These are phyloP conservation scores for Hippophae tibetana DNA, from an alignment of 306 rosid genomes.

Conservation along the genomic window DNA sequence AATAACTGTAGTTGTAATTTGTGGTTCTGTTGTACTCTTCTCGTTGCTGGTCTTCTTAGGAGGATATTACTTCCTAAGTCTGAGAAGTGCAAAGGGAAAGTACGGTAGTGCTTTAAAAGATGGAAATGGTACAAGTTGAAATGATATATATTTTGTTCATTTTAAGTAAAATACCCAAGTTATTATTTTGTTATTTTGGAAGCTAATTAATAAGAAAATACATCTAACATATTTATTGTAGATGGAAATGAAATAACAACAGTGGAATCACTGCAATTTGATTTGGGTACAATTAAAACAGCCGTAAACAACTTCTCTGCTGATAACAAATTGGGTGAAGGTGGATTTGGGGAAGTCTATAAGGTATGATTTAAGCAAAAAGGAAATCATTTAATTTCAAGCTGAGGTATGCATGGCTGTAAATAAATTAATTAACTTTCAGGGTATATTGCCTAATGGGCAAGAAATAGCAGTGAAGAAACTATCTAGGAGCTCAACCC, in stretches of 20 bases:
- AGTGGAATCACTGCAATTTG: conserved; percentile 31
- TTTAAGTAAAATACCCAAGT: too few relatives aligned
- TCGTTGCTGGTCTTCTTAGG: too few relatives aligned
- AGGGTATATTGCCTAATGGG: background rate
- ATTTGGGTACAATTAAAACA: conserved; percentile 15
- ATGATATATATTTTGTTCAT: too few relatives aligned
- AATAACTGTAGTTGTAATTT: too few relatives aligned
- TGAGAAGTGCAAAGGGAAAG: conserved; percentile 5
- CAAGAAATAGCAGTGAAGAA: conserved; percentile 10
- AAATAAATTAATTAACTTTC: background rate
- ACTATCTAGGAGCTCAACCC: background rate
- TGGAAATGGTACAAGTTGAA: background rate
- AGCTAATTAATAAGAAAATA: too few relatives aligned
- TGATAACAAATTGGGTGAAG: conserved; percentile 35
- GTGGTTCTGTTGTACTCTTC: too few relatives aligned
- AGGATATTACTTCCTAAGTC: too few relatives aligned
- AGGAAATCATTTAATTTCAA: too few relatives aligned
- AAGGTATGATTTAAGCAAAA: conserved; percentile 20
- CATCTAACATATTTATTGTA: background rate
- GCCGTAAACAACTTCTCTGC: conserved; percentile 35
- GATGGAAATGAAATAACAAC: conserved; percentile 12
- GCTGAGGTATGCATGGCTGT: too few relatives aligned
- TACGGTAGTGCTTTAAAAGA: background rate
- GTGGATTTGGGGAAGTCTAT: conserved; percentile 47
- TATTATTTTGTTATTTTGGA: too few relatives aligned